Conservation (phyloP, 805 yeast genomes). For the Kodamaea restingae region DNA sequence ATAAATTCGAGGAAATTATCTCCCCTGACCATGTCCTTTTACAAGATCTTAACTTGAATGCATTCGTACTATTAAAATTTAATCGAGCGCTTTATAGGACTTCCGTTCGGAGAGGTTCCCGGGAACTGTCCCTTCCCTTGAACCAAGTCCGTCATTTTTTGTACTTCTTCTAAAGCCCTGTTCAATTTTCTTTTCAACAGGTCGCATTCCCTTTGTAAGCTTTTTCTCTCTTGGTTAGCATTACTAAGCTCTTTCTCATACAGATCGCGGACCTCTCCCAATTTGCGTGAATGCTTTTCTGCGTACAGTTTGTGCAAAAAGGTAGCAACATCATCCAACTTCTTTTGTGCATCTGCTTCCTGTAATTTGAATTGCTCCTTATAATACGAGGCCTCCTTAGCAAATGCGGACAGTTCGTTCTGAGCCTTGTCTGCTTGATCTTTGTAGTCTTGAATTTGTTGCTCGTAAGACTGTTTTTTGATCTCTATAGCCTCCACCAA, state of each 20-base stretch:
- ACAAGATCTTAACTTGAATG: too few relatives aligned
- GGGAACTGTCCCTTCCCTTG: constrained; percentile 13
- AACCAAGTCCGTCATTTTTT: constrained; percentile 12
- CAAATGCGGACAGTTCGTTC: constrained; percentile 9
- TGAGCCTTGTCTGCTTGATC: constrained; percentile 12
- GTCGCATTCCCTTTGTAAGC: constrained; percentile 11
- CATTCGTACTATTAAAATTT: background rate
- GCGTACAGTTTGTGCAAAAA: constrained; percentile 71
- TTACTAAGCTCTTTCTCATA: constrained; percentile 12
- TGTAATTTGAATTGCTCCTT: constrained; percentile 28
- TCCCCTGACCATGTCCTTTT: too few relatives aligned
- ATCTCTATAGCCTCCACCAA: constrained; percentile 21
- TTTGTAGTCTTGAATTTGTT: constrained; percentile 11
- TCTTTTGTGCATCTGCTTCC: constrained; percentile 49
- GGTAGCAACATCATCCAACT: constrained; percentile 60
- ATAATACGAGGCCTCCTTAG: constrained; percentile 15
- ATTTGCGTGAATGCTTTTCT: constrained; percentile 72
- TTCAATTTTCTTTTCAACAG: constrained; percentile 14
- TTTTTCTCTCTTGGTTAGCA: constrained; percentile 12
- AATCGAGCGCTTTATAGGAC: background rate
- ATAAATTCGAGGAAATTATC: too few relatives aligned
- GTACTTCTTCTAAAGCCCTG: constrained; percentile 13
- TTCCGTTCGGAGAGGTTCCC: constrained; percentile 1
- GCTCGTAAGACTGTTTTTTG: constrained; percentile 12
- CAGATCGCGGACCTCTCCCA: constrained; percentile 46